These are phyloP conservation scores for Puccinia horiana DNA, from an alignment of 1,284 basidiomycete genomes.

Conservation along the genomic window DNA sequence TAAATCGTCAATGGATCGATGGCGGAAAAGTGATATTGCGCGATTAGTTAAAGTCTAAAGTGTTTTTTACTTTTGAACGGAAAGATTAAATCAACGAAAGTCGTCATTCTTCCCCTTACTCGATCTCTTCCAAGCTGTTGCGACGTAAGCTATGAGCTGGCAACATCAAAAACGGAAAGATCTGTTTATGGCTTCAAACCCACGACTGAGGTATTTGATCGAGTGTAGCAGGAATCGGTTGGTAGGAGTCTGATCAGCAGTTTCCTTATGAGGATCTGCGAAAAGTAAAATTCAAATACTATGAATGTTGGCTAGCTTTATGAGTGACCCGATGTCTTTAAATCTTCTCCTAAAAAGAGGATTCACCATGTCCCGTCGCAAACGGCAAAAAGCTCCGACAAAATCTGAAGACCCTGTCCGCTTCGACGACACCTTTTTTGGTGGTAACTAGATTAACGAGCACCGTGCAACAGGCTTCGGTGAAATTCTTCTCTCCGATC, in stretches of 20 bases:
- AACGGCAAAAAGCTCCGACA: conserved; percentile 78
- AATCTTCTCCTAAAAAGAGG: conserved; percentile 8
- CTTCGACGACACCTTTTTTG: conserved; percentile 79
- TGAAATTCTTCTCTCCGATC: conserved; percentile 78
- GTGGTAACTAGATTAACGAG: conserved; percentile 66
- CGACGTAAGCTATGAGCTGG: conserved; percentile 76
- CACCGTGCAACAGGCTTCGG: conserved; percentile 65
- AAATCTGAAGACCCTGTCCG: conserved; percentile 82
- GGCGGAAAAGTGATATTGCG: conserved; percentile 15
- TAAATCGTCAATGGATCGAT: conserved; percentile 70
- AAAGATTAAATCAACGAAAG: background rate
- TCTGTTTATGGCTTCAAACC: conserved; percentile 88
- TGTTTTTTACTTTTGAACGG: background rate
- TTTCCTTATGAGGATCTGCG: conserved; percentile 36
- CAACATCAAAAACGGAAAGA: conserved; percentile 77
- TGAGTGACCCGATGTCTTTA: background rate
- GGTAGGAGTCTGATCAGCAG: conserved; percentile 51
- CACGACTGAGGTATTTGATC: conserved; percentile 71
- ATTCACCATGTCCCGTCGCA: conserved; percentile 73
- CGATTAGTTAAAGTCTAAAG: background rate
- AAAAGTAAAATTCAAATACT: background rate
- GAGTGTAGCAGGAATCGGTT: conserved; percentile 64
- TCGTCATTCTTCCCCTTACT: conserved; percentile 64
- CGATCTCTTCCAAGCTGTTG: conserved; percentile 75
- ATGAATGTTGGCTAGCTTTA: no score